A percentile compares a stretch with the other conserved stretches of the same genome.
Evolutionary conservation across 192 early-diverging fungal genomes (phyloP).

Genomic region (Neocallimastix lanati): DNA sequence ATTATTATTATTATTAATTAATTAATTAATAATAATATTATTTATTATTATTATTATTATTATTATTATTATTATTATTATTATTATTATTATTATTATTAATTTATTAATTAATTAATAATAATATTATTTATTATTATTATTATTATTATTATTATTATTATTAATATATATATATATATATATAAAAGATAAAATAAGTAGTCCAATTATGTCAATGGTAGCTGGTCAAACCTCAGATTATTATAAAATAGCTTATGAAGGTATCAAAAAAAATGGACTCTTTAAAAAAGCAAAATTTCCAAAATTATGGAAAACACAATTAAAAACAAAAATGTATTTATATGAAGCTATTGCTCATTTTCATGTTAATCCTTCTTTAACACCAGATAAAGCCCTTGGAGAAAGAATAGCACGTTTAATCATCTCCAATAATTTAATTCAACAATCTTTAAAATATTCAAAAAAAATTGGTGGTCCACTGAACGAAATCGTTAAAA

Average conservation of each 20-base stretch:
- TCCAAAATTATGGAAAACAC: slow-evolving; percentile 10
- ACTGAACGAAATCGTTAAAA: background rate
- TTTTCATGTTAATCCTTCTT: slow-evolving; percentile 11
- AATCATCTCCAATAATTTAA: background rate
- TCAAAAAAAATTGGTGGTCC: background rate
- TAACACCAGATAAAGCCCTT: background rate
- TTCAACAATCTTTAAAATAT: background rate
- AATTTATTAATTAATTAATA: no score
- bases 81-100: no score
- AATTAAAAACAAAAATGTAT: slow-evolving; percentile 17
- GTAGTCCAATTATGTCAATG: slow-evolving; percentile 16
- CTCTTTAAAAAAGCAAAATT: slow-evolving; percentile 5
- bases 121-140: no score
- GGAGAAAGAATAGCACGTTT: background rate
- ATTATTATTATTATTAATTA: no score
- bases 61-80: no score
- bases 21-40: no score
- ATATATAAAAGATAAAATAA: slow-evolving; percentile 20
- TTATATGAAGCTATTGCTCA: slow-evolving; percentile 30
- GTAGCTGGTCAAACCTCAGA: slow-evolving; percentile 25
- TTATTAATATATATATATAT: no score
- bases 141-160: no score
- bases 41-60: no score
- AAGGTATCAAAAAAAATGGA: slow-evolving; percentile 3
- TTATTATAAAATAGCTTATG: slow-evolving; percentile 24